These are phyloP conservation scores for Ogataea ramenticola DNA, from an alignment of 805 yeast genomes.

Conservation along the genomic window DNA sequence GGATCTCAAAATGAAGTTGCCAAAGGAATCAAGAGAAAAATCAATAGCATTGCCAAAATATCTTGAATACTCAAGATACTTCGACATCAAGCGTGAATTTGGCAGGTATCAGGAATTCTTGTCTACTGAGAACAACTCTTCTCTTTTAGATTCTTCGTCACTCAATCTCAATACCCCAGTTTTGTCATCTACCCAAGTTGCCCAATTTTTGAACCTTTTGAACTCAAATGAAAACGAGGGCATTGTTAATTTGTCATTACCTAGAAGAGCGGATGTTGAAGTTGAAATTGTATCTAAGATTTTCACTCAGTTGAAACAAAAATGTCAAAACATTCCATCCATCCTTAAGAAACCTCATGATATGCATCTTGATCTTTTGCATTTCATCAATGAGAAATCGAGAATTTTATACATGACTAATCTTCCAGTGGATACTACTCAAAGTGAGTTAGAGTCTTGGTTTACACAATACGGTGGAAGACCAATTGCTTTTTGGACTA, in stretches of 20 bases:
- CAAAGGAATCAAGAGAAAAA: slow-evolving; percentile 76
- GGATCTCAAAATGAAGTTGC: slow-evolving; percentile 70
- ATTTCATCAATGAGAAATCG: slow-evolving; percentile 64
- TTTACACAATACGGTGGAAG: slow-evolving; percentile 80
- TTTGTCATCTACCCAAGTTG: slow-evolving; percentile 13
- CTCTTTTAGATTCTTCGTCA: too few species aligned
- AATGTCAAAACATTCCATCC: slow-evolving; percentile 40
- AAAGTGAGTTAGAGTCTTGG: slow-evolving; percentile 86
- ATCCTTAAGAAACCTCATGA: slow-evolving; percentile 73
- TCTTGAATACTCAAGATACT: slow-evolving; percentile 66
- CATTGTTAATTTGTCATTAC: slow-evolving; percentile 16
- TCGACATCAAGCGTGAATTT: slow-evolving; percentile 71
- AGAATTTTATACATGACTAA: slow-evolving; percentile 76
- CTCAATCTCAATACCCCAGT: slow-evolving; percentile 15
- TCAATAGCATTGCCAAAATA: slow-evolving; percentile 65
- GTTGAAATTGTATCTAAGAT: slow-evolving; percentile 38
- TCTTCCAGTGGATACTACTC: slow-evolving; percentile 80
- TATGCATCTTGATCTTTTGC: slow-evolving; percentile 60
- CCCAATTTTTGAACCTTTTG: slow-evolving; percentile 14
- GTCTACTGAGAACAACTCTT: too few species aligned
- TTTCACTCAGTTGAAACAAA: slow-evolving; percentile 38
- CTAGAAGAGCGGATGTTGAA: slow-evolving; percentile 38
- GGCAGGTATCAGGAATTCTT: slow-evolving; percentile 50
- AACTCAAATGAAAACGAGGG: neutral
- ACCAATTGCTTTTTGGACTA: slow-evolving; percentile 86